Base-by-base conservation (phyloP, 345 rosid genomes). In the Nasturtium officinale region DNA sequence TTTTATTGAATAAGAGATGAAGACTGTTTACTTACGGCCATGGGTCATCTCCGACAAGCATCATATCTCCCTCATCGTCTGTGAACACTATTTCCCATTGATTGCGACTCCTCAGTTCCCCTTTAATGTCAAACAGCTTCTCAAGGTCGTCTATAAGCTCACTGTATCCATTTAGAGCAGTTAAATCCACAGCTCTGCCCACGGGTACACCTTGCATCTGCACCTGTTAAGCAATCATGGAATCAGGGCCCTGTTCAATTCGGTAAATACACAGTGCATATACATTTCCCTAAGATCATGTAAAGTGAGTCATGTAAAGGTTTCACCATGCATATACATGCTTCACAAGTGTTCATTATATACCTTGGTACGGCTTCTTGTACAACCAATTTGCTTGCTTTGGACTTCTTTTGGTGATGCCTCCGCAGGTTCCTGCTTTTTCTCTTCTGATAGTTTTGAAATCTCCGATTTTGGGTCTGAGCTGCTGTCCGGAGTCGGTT, bases 41-140 rank as follows among this genome's bases (percentile, higher is more conserved):
- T 25, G 97, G 98, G 77, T 94, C 92, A 38, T 94, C 98, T 1
- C 98, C 98, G 29, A 94, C 82, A 42, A 94, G 96, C 98, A 91
- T 94, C 90, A 85, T 85, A 74, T 94, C 98, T 9, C 92, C 98
- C 73, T 94, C 97, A 63, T 91, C 85, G 78, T 94, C 98, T 5
- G 95, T 94, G 59, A 86, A 91, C 59, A 91, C 92, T 69, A 94
- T 82, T 70, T 87, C 87, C 98, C 96, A 90, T 76, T 87, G 86
- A n/a, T 83, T 75, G 28, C 86, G 80, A 21, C 83, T 78, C 25
- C 11, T 74, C 32, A 93, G 90, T 77, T 85, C 87, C 28, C 90
- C 97, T 73, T 80, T 73, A 46, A 89, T 87, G 48, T 89, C 91
- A 72, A 93, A 93, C 88, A 93, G 85, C 69, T 81, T 78, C 82